Evolutionary conservation across 768 basidiomycete genomes (phyloP).

Genomic region (Cystobasidium onofrii): DNA sequence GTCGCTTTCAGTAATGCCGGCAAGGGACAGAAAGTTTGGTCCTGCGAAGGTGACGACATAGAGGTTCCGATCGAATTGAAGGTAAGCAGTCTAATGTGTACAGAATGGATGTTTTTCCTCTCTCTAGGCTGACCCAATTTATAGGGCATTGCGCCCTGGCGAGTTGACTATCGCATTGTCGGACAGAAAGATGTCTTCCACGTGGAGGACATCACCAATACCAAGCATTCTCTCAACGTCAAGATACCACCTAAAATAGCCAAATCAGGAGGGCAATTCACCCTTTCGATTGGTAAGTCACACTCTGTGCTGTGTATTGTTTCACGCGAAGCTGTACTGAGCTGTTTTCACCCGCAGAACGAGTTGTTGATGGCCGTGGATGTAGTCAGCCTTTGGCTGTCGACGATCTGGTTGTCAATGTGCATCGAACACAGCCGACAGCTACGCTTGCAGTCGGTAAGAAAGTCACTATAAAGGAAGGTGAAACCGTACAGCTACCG

Average conservation of each 20-base stretch:
- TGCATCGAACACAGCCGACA: slow-evolving; percentile 77
- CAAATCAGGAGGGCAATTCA: slow-evolving; percentile 38
- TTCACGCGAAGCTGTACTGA: background rate
- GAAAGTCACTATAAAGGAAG: slow-evolving; percentile 62
- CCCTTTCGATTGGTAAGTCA: slow-evolving; percentile 37
- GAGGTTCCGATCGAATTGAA: slow-evolving; percentile 71
- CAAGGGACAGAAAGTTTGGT: slow-evolving; percentile 48
- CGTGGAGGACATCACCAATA: slow-evolving; percentile 27
- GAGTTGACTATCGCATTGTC: slow-evolving; percentile 69
- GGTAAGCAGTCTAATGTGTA: slow-evolving; percentile 51
- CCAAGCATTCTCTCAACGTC: slow-evolving; percentile 35
- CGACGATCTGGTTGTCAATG: slow-evolving; percentile 73
- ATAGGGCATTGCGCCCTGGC: slow-evolving; percentile 81
- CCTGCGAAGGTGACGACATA: slow-evolving; percentile 68
- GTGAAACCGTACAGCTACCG: slow-evolving; percentile 64
- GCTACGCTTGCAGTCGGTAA: slow-evolving; percentile 57
- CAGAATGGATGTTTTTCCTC: background rate
- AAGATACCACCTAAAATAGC: slow-evolving; percentile 36
- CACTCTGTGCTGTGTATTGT: no score
- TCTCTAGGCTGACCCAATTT: slow-evolving; percentile 42
- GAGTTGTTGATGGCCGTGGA: slow-evolving; percentile 74
- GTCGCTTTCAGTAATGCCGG: slow-evolving; percentile 47
- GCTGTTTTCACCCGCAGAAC: background rate
- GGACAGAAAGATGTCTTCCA: slow-evolving; percentile 51
- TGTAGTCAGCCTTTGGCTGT: slow-evolving; percentile 69